A percentile compares a stretch with the other conserved stretches of the same genome.
Conservation (phyloP, 345 rosid species). For the Euclidium syriacum region DNA sequence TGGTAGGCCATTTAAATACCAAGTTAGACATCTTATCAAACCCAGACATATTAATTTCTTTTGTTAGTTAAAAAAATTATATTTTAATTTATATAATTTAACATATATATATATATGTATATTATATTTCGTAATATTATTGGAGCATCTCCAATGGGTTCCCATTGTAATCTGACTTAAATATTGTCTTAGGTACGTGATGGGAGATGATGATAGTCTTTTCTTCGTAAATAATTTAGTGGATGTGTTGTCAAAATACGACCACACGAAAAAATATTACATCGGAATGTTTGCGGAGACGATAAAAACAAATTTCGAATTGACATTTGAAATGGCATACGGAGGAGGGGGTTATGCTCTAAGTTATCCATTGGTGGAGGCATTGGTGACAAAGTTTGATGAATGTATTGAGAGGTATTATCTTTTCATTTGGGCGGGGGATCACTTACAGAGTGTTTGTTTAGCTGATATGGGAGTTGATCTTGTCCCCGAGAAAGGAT, state of each 20-base stretch:
- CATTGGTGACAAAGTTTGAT: conserved; percentile 32
- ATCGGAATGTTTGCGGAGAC: conserved; percentile 41
- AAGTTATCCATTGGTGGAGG: conserved; percentile 41
- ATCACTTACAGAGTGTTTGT: conserved; percentile 31
- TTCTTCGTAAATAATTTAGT: conserved; percentile 40
- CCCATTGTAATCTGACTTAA: background rate
- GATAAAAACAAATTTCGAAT: conserved; percentile 22
- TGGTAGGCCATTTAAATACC: too few relatives aligned
- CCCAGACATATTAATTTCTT: too few relatives aligned
- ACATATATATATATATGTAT: too few relatives aligned
- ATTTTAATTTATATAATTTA: too few relatives aligned
- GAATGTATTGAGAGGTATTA: conserved; percentile 42
- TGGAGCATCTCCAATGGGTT: too few relatives aligned
- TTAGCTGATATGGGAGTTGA: conserved; percentile 42
- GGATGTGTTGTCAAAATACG: conserved; percentile 35
- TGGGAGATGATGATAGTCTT: conserved; percentile 44
- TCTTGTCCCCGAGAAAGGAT: conserved; percentile 33
- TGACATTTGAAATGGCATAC: conserved; percentile 48
- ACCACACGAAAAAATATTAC: conserved; percentile 38
- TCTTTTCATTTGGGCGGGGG: conserved; percentile 24
- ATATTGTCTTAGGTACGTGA: conserved; percentile 27
- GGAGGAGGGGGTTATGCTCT: conserved; percentile 60
- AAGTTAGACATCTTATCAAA: too few relatives aligned
- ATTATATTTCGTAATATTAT: too few relatives aligned
- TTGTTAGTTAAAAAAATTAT: too few relatives aligned